Base-by-base conservation (phyloP, 139 green algal genomes). In the Tetraselmis striata region DNA sequence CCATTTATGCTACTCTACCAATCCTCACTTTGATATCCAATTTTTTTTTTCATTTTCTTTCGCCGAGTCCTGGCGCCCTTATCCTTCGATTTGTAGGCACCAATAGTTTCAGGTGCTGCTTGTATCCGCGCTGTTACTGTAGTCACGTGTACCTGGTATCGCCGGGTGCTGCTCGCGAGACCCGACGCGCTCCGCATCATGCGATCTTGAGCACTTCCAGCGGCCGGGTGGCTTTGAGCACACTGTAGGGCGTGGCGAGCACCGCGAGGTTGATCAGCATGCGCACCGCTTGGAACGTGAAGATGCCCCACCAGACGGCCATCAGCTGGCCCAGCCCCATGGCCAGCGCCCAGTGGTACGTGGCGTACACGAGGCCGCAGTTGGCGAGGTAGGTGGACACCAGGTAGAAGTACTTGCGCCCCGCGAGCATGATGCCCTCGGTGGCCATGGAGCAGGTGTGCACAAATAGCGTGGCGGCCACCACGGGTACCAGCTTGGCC, bases 391-490 rank as follows among this genome's bases (percentile, higher is more conserved):
- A 87, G 2, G 75, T 78, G 0, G 29, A 27, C 5, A 83, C 29
- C 45, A 87, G 84, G 78, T 84, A 87, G 2, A 27, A 32, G 1
- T 79, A 81, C 59, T 89, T 80, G 18, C 83, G 75, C 30, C 75
- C 81, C 30, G 83, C 86, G 23, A 89, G 79, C 76, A 89, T 76
- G 59, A 86, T 87, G 77, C 86, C 86, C 79, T 89, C 86, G 45
- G 81, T 87, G 59, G 81, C 83, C 81, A 89, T 87, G 29, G 81
- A 85, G 31, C 58, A 58, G 30, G 86, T 85, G 81, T 89, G 86
- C 1, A 85, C 25, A 25, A 86, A 74, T 23, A 89, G 79, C 26
- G 76, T 29, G 26, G 80, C 1, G 32, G 59, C 80, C 75, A 86
- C 58, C 1, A 83, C 5, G 0, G 83, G 79, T 25, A 77, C 67